Base-by-base conservation (phyloP, 495 filamentous ascomycete species). In the Aspergillus heteromorphus region DNA sequence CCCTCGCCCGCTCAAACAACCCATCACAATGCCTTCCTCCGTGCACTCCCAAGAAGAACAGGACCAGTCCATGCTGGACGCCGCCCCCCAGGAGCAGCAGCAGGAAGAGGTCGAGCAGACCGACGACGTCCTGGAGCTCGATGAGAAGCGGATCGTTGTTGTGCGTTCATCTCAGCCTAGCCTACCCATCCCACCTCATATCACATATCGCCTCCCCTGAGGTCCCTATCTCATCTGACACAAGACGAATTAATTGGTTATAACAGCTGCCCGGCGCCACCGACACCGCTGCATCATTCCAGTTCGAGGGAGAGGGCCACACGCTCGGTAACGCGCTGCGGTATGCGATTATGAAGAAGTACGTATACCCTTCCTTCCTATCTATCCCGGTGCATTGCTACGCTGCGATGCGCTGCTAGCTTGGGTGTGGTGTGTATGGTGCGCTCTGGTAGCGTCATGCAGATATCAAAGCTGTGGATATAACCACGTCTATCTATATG, bases 271-370 rank as follows among this genome's bases (percentile, higher is more conserved):
- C 86, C 57, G 87, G 87, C 36, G 83, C 85, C 47, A 82, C 82
- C 38, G 82, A 84, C 41, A 88, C 80, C 7, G 85, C 86, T 6
- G 86, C 86, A 13, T 87, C 84, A 14, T 98, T 97, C 65, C 88
- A 97, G 69, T 92, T 98, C 59, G 79, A 87, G 45, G 81, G 87
- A 21, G 93, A 98, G 69, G 92, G 93, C 18, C 93, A 98, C 66
- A 98, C 93, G 0, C 74, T 98, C 54, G 93, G 95, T 3, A 98
- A 98, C 71, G 89, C 92, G 5, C 76, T 98, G 55, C 79, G 93
- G 58, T 97, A 87, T 66, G 86, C 96, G 56, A 96, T 97, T 61
- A 97, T 96, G 91, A 97, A 96, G 74, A 98, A 98, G 93, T 96
- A 74, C 52, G 80, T 69, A 21, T 30, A 4, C 31, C 16, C 34